Evolutionary conservation across 2,329 filamentous ascomycete species (phyloP).

Genomic region (Karstenula rhodostoma): DNA sequence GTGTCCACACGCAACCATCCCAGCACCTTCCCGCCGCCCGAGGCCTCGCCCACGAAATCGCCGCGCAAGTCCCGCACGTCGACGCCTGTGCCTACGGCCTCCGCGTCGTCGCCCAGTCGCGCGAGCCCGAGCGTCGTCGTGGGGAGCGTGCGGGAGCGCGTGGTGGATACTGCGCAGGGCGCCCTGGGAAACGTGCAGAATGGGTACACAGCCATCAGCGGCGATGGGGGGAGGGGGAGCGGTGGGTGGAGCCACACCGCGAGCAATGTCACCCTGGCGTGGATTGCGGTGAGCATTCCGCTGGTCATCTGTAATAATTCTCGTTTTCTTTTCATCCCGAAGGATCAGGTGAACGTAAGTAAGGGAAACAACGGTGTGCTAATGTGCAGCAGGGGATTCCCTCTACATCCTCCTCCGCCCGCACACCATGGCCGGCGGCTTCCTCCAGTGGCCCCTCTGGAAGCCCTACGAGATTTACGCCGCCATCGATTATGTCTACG

Average conservation of each 20-base stretch:
- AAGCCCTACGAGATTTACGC: constrained; percentile 83
- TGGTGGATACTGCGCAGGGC: neutral
- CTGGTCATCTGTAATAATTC: constrained; percentile 69
- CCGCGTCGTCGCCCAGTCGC: neutral
- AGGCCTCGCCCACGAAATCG: constrained; percentile 47
- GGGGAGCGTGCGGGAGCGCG: neutral
- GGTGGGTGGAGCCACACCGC: constrained; percentile 67
- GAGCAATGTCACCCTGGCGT: constrained; percentile 68
- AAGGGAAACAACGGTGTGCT: neutral
- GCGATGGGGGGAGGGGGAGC: neutral
- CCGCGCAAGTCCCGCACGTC: constrained; percentile 41
- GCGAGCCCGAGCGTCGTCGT: neutral
- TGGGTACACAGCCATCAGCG: neutral
- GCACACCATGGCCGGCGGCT: constrained; percentile 80
- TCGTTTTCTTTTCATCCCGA: neutral
- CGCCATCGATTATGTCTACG: constrained; percentile 81
- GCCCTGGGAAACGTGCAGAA: too few relatives aligned
- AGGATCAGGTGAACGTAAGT: too few relatives aligned
- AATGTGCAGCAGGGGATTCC: constrained; percentile 63
- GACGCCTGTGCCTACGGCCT: constrained; percentile 42
- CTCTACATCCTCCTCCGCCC: constrained; percentile 82
- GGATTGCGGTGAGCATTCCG: constrained; percentile 78
- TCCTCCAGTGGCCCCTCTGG: constrained; percentile 75
- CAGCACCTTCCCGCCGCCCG: constrained; percentile 44
- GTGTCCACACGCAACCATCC: constrained; percentile 52